Evolutionary conservation across 768 basidiomycete genomes (phyloP), one percentile per base, ranked within the genome.

Genomic region (Strobilomyces dryophilus): DNA sequence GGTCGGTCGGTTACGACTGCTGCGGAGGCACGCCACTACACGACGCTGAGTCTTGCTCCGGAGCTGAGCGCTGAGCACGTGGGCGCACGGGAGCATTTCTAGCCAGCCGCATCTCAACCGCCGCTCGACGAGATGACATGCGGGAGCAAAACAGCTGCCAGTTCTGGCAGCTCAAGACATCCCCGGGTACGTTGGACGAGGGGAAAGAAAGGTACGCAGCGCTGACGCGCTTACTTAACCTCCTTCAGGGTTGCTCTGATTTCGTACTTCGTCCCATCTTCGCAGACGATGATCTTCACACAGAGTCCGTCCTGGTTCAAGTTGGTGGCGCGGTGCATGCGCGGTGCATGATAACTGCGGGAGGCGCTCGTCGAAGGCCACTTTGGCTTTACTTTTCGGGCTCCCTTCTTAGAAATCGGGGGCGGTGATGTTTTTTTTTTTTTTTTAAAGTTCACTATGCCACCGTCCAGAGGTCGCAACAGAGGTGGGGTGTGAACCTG

Each of bases 221-320:
- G 36, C 49, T 66, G 43, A 61, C 53, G 41, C 64, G 63, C 41
- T 60, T 69, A 67, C n/a, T n/a, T n/a, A n/a, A n/a, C 59, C 67
- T 70, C 59, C 66, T 64, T 68, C 66, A 66, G 68, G 66, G 66
- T 49, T 70, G 58, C 41, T 51, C 53, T 59, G 58, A 70, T 66
- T 34, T 50, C 53, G 55, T 60, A 45, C 57, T 53, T 47, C n/a
- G 47, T 18, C 18, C 18, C 18, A 47, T 35, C 8, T 31, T 58
- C 20, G 62, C 29, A 61, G 57, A 67, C 29, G 29, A 29, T 9
- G 29, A 29, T 67, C 60, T 56, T 43, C 35, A 24, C 24, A 24
- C 24, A 24, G 24, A n/a, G 24, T 31, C 45, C 18, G 29, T 20
- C 46, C 50, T 40, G 61, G 24, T 24, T 24, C 24, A 24, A 24